Evolutionary conservation across 345 rosid species (phyloP), one percentile per base, ranked within the genome.

Genomic region (Punica granatum): DNA sequence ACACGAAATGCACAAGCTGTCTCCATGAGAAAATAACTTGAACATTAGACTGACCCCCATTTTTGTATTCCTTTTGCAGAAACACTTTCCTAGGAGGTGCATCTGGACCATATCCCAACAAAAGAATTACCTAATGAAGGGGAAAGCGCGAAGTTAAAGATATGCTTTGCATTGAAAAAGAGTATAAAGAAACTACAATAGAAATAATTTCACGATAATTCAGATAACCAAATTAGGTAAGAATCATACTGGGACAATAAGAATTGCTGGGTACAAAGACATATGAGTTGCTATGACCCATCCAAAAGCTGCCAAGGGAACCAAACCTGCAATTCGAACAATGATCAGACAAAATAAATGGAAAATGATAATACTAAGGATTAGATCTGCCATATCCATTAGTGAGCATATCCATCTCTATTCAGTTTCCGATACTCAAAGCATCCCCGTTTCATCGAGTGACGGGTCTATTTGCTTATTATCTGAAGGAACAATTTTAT

Each of bases 281-380:
- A 89, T 66, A 78, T 94, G 98, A 19, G 90, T 83, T 62, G 98
- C 93, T 76, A 94, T 79, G 76, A 91, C 93, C 86, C 91, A 85
- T 68, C 92, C 98, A 82, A 94, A 91, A 49, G 97, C 93, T 75
- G 99, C 97, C 82, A 89, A 69, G 35, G 93, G 88, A 73, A 85
- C 83, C 64, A 77, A 54, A 73, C 96, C 99, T 94, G 65, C 49
- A 58, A 31, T 66, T 48, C 60, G 13, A 25, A 37, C 44, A 63
- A 35, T 3, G 26, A 62, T 62, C 6, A 35, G 25, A 21, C 13
- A 61, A 15, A 32, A 32, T 61, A 15, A 31, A 16, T 16, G 33
- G 66, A 16, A 21, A 21, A 35, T 35, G 34, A 12, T 10, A 12
- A 13, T 56, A 56, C 11, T 56, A 56, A 51, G 58, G 12, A 3